Conservation (phyloP, 2,329 filamentous ascomycete species). For the Ascochyta koolunga region DNA sequence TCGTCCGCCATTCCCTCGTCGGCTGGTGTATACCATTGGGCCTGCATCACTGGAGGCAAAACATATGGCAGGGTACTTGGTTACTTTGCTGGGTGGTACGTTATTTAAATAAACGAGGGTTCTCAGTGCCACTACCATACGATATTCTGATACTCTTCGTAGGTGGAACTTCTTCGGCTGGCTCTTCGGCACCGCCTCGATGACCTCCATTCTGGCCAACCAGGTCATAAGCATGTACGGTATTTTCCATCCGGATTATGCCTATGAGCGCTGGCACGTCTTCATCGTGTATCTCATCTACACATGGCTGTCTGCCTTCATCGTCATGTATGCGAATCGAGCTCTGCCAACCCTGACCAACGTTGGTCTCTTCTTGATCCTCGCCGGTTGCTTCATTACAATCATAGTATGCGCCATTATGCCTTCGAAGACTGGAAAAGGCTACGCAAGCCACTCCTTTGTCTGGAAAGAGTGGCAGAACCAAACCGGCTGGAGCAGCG, state of each 20-base stretch:
- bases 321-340: slow-evolving; percentile 62
- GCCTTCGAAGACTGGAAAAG: slow-evolving; percentile 53
- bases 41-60: slow-evolving; percentile 55
- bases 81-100: slow-evolving; percentile 57
- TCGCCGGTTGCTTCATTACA: slow-evolving; percentile 62
- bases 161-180: slow-evolving; percentile 60
- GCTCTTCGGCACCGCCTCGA: slow-evolving; percentile 54
- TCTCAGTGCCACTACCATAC: neutral
- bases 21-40: slow-evolving; percentile 60
- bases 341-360: slow-evolving; percentile 60
- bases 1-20: slow-evolving; percentile 53
- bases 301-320: slow-evolving; percentile 53
- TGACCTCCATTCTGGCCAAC: slow-evolving; percentile 54
- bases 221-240: slow-evolving; percentile 57
- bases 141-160: neutral
- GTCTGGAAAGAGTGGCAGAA: slow-evolving; percentile 57
- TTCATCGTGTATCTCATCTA: slow-evolving; percentile 58
- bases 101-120: neutral
- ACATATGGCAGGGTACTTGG: slow-evolving; percentile 55
- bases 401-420: slow-evolving; percentile 63
- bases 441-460: slow-evolving; percentile 49
- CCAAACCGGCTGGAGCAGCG: slow-evolving; percentile 53
- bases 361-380: slow-evolving; percentile 60
- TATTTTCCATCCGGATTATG: slow-evolving; percentile 55
- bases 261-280: slow-evolving; percentile 57